A percentile compares a stretch with the other conserved stretches of the same genome.
These are phyloP conservation scores for Brasilioporus rufonigricans DNA, from an alignment of 768 basidiomycete species.

Conservation along the genomic window DNA sequence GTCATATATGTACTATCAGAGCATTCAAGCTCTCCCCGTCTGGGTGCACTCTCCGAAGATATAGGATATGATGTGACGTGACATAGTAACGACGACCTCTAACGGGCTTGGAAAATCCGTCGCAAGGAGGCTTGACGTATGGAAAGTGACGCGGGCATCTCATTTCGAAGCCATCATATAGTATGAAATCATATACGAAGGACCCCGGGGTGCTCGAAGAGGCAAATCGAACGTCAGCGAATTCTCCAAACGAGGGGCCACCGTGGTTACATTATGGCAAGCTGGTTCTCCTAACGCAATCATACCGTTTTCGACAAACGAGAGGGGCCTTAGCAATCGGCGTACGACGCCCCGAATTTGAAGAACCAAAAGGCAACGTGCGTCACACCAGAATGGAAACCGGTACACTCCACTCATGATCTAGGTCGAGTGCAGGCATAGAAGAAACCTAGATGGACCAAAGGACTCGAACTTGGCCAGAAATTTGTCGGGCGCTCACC, in stretches of 20 bases:
- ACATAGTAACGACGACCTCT: neutral
- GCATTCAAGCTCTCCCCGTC: neutral
- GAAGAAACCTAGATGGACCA: neutral
- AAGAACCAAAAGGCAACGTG: neutral
- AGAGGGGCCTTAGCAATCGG: neutral
- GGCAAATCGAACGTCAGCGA: neutral
- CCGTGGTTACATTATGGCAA: constrained; percentile 21
- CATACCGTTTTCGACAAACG: neutral
- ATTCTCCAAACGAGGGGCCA: neutral
- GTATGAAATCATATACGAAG: neutral
- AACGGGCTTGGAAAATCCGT: constrained; percentile 2
- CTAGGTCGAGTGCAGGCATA: neutral
- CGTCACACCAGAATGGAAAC: constrained; percentile 2
- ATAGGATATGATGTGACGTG: constrained; percentile 2
- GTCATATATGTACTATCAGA: neutral
- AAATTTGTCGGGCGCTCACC: too few relatives aligned
- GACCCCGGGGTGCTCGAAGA: neutral
- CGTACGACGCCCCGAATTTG: neutral
- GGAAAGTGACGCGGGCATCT: neutral
- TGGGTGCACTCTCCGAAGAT: constrained; percentile 2
- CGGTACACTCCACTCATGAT: neutral
- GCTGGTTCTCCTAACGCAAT: neutral
- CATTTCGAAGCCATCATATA: neutral
- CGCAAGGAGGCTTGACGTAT: neutral
- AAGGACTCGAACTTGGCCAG: neutral